phyloP scores from a whole-genome alignment of 2,329 filamentous ascomycete species.

The Diplodia seriata region DNA sequence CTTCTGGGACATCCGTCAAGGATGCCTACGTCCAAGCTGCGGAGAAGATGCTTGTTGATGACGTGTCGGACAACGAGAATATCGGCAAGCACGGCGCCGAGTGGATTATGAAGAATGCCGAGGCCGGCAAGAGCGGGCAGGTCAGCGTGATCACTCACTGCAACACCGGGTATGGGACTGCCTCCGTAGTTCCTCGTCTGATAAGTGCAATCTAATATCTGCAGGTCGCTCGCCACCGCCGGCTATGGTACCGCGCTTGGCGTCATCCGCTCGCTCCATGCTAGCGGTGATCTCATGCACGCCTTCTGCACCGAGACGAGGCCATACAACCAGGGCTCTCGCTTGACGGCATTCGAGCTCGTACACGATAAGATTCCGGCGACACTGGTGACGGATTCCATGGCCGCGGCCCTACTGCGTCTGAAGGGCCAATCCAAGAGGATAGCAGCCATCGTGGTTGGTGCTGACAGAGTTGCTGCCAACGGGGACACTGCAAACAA shows the following conservation, averaged over 20 bases:
- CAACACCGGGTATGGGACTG: slow-evolving; percentile 77
- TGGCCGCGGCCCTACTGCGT: slow-evolving; percentile 87
- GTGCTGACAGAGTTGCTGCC: slow-evolving; percentile 91
- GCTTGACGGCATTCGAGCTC: slow-evolving; percentile 95
- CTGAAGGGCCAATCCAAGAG: slow-evolving; percentile 65
- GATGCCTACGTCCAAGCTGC: slow-evolving; percentile 78
- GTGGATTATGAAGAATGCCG: slow-evolving; percentile 74
- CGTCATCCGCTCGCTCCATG: slow-evolving; percentile 84
- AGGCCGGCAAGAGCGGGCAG: slow-evolving; percentile 58
- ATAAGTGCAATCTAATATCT: slow-evolving; percentile 14
- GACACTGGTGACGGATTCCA: slow-evolving; percentile 93
- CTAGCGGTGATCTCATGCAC: slow-evolving; percentile 71
- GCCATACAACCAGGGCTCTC: slow-evolving; percentile 96
- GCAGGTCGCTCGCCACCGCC: slow-evolving; percentile 86
- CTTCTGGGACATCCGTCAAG: slow-evolving; percentile 64
- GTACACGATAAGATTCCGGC: slow-evolving; percentile 90
- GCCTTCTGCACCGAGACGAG: slow-evolving; percentile 97
- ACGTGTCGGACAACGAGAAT: slow-evolving; percentile 83
- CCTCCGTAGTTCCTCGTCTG: slow-evolving; percentile 37
- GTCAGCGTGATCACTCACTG: slow-evolving; percentile 95
- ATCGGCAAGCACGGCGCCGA: slow-evolving; percentile 84
- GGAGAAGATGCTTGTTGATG: slow-evolving; percentile 84
- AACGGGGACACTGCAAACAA: slow-evolving; percentile 99
- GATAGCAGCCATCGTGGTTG: slow-evolving; percentile 88
- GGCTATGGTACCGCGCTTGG: slow-evolving; percentile 97